phyloP scores from a whole-genome alignment of 2,329 filamentous ascomycete genomes.

The Cladophialophora yegresii region DNA sequence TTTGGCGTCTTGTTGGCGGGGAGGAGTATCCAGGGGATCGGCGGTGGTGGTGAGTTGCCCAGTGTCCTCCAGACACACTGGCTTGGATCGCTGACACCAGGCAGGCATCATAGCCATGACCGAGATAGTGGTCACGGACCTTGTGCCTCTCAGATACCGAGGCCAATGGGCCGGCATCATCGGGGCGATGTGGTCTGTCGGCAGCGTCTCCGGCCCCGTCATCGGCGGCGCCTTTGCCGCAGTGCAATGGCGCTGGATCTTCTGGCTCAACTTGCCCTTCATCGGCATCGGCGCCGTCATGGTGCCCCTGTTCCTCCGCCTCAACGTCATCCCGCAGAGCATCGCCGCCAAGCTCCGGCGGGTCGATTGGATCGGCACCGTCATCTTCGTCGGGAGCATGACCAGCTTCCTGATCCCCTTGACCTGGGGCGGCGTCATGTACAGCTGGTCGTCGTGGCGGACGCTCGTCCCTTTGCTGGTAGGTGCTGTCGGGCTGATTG shows the following conservation, averaged over 20 bases:
- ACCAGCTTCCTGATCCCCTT: constrained; percentile 64
- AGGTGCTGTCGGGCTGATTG: constrained; percentile 54
- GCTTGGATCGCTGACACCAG: background rate
- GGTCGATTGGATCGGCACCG: constrained; percentile 65
- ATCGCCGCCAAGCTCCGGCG: constrained; percentile 53
- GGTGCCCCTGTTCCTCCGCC: constrained; percentile 56
- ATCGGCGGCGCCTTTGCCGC: constrained; percentile 40
- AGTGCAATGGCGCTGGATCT: constrained; percentile 59
- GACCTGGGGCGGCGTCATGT: constrained; percentile 67
- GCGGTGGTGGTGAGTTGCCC: constrained; percentile 44
- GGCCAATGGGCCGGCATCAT: constrained; percentile 34
- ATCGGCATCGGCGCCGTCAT: constrained; percentile 53
- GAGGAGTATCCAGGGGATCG: constrained; percentile 49
- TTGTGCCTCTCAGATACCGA: constrained; percentile 45
- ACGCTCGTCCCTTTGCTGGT: constrained; percentile 64
- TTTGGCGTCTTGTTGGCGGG: constrained; percentile 51
- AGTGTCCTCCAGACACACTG: background rate
- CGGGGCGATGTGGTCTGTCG: constrained; percentile 34
- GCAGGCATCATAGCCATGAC: constrained; percentile 44
- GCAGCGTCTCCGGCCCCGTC: constrained; percentile 35
- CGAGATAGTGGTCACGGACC: constrained; percentile 49
- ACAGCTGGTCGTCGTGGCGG: constrained; percentile 63
- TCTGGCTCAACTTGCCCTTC: constrained; percentile 65
- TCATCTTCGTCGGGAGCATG: constrained; percentile 61
- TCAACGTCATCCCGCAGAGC: constrained; percentile 52